A percentile compares a stretch with the other conserved stretches of the same genome.
These are phyloP conservation scores for Zygoascus meyerae DNA, from an alignment of 1,139 yeast genomes.

Conservation along the genomic window DNA sequence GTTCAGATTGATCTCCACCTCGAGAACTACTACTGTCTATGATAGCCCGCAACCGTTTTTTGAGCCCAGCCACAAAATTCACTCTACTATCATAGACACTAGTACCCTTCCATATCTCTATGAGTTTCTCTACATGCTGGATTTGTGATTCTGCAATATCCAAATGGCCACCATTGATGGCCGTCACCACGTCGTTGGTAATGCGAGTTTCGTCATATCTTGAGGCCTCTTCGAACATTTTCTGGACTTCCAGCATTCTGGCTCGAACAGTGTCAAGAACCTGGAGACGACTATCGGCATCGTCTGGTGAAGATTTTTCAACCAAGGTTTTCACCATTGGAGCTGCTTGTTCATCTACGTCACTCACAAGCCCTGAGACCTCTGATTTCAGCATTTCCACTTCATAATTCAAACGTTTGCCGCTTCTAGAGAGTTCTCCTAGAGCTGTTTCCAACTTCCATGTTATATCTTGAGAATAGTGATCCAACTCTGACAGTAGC, in stretches of 20 bases:
- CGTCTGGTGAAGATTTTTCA: slow-evolving; percentile 1
- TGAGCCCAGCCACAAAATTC: slow-evolving; percentile 23
- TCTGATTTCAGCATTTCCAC: slow-evolving; percentile 33
- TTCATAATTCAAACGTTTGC: slow-evolving; percentile 32
- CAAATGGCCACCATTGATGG: slow-evolving; percentile 20
- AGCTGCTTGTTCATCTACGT: slow-evolving; percentile 22
- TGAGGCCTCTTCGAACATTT: slow-evolving; percentile 28
- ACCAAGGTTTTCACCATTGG: slow-evolving; percentile 22
- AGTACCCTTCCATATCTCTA: slow-evolving; percentile 31
- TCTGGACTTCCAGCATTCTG: slow-evolving; percentile 28
- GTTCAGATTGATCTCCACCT: no score
- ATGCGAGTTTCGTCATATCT: slow-evolving; percentile 24
- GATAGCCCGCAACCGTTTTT: slow-evolving; percentile 24
- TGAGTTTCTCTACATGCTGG: slow-evolving; percentile 21
- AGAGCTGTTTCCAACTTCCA: slow-evolving; percentile 29
- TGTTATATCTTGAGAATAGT: slow-evolving; percentile 31
- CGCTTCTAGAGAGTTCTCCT: slow-evolving; percentile 26
- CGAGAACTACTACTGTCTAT: slow-evolving; percentile 2
- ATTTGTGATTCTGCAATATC: slow-evolving; percentile 23
- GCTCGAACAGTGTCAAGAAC: slow-evolving; percentile 26
- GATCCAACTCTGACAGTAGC: slow-evolving; percentile 32
- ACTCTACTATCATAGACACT: slow-evolving; percentile 18
- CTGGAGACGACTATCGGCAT: slow-evolving; percentile 18
- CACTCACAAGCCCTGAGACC: slow-evolving; percentile 24
- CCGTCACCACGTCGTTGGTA: slow-evolving; percentile 17